Evolutionary conservation across 1,284 basidiomycete species (phyloP), one percentile per base, ranked within the genome.

Genomic region (Boletus hoseneyae): DNA sequence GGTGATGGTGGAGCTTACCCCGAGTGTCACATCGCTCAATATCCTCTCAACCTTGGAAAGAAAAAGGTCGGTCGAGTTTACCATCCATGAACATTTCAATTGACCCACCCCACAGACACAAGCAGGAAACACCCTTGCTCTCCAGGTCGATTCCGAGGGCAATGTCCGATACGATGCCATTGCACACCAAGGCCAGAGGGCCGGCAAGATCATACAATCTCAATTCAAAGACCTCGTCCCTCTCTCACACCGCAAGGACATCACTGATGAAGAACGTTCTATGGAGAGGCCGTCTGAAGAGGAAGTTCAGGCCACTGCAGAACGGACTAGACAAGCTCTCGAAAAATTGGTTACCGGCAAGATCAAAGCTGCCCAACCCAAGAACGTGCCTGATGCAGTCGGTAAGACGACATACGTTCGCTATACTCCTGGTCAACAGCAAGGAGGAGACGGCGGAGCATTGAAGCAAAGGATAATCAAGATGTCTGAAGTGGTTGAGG

Each of bases 221-320:
- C 92, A 95, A 61, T 97, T 94, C 76, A 97, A 97, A 67, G 97
- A 99, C 68, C 85, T 99, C 16, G 92, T 99, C 0, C 97, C 97
- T 1, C 79, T 99, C 6, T 77, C 83, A 0, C 86, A 98, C 65
- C 84, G 97, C 19, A 91, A 90, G 60, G 97, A 97, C 64, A 72
- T 97, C 27, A 81, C 82, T 33, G 93, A 95, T 12, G 72, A 76
- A 0, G 82, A 82, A 37, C 80, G 85, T 13, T 66, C 64, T 15
- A 88, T 99, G 86, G 92, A 97, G 46, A 79, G 96, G 6, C 97
- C 97, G 0, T 90, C 93, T 1, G 93, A 96, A 57, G 90, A 93
- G 0, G 85, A 93, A 29, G 87, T 99, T 6, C 84, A 89, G 61
- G 80, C 77, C 12, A 98, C 94, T 0, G 84, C 94, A 1, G 94